These are phyloP conservation scores for Clavaria fumosa DNA, from an alignment of 768 basidiomycete genomes.

Conservation along the genomic window DNA sequence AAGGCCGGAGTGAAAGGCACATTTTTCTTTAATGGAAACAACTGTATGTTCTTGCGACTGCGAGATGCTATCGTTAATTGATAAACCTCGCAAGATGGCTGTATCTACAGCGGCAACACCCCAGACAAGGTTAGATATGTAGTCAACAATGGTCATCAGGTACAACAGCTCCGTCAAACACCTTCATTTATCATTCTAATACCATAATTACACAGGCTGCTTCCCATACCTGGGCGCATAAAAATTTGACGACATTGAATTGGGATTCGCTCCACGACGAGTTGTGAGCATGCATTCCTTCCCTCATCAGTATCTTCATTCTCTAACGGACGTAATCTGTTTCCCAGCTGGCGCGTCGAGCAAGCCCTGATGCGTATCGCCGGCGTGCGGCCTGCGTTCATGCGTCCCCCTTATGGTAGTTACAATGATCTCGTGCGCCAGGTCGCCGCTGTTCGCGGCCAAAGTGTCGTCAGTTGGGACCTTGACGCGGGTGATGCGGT, in stretches of 20 bases:
- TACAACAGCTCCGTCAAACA: neutral
- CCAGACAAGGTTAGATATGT: conserved; percentile 20
- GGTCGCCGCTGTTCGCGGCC: conserved; percentile 19
- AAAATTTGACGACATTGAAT: conserved; percentile 21
- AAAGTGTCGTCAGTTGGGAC: conserved; percentile 19
- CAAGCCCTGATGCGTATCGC: conserved; percentile 27
- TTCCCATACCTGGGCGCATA: conserved; percentile 35
- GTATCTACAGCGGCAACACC: conserved; percentile 22
- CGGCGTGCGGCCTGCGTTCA: conserved; percentile 30
- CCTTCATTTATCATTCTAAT: neutral
- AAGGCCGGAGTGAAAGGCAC: conserved; percentile 16
- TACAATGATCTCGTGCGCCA: conserved; percentile 32
- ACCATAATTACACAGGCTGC: conserved; percentile 18
- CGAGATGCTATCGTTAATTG: neutral
- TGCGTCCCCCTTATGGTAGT: conserved; percentile 34
- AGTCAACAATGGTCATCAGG: conserved; percentile 23
- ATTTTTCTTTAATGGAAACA: conserved; percentile 17
- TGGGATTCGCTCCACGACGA: conserved; percentile 25
- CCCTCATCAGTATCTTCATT: neutral
- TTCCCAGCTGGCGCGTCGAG: conserved; percentile 22
- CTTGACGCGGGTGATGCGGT: conserved; percentile 20
- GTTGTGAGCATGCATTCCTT: conserved; percentile 25
- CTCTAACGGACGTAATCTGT: neutral
- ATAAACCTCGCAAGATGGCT: conserved; percentile 13
- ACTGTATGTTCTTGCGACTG: conserved; percentile 6